Conservation (phyloP, 2,329 filamentous ascomycete species). For the Aspergillus flavus region DNA sequence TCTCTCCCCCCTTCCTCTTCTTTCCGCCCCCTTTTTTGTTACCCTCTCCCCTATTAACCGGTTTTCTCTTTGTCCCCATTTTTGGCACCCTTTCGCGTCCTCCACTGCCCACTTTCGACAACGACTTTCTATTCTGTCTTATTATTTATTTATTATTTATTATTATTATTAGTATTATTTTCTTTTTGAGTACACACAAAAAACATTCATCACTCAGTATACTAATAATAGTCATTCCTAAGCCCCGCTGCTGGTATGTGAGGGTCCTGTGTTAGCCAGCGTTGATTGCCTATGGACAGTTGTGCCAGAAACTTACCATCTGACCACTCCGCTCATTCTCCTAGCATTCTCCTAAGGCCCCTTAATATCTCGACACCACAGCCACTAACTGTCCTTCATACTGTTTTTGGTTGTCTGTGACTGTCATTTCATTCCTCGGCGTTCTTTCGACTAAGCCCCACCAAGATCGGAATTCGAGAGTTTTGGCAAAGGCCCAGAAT, state of each 20-base stretch:
- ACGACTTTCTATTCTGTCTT: background rate
- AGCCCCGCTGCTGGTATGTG: constrained; percentile 18
- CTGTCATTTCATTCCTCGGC: constrained; percentile 17
- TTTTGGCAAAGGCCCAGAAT: constrained; percentile 21
- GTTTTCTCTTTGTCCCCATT: background rate
- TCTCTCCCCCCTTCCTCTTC: background rate
- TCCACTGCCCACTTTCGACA: background rate
- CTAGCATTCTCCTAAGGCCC: constrained; percentile 16
- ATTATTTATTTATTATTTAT: background rate
- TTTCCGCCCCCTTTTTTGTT: background rate
- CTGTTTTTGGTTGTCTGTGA: constrained; percentile 8
- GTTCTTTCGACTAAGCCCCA: constrained; percentile 18
- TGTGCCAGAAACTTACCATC: constrained; percentile 16
- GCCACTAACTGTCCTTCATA: constrained; percentile 5
- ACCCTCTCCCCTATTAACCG: background rate
- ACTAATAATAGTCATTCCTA: constrained; percentile 16
- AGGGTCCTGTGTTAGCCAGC: constrained; percentile 13
- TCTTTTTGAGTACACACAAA: background rate
- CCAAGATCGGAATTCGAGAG: constrained; percentile 18
- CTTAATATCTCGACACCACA: constrained; percentile 13
- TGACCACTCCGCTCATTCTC: constrained; percentile 18
- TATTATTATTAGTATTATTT: too few relatives aligned
- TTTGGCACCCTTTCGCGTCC: background rate
- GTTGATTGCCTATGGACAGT: constrained; percentile 13
- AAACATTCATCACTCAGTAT: background rate